Conservation (phyloP, 768 basidiomycete genomes). For the Calocybe gangraenosa region DNA sequence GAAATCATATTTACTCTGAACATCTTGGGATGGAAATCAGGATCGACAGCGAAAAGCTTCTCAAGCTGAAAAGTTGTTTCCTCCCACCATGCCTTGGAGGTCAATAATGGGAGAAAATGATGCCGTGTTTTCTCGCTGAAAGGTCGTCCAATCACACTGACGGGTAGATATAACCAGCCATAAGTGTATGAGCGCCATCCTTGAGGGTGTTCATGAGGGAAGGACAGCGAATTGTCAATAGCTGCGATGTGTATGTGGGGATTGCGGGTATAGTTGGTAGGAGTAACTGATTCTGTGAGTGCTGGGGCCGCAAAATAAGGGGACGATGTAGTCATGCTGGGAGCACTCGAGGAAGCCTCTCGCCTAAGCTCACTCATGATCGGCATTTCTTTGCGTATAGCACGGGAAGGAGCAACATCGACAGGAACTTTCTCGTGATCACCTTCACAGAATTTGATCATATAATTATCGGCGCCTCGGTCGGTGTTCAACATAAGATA, state of each 20-base stretch:
- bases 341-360: slow-evolving; percentile 29
- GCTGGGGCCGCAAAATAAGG: slow-evolving; percentile 34
- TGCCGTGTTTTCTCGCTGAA: slow-evolving; percentile 80
- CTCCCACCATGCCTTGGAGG: slow-evolving; percentile 88
- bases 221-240: slow-evolving; percentile 90
- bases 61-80: slow-evolving; percentile 77
- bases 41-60: slow-evolving; percentile 75
- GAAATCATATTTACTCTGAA: slow-evolving; percentile 67
- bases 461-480: slow-evolving; percentile 84
- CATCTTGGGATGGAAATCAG: slow-evolving; percentile 89
- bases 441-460: slow-evolving; percentile 88
- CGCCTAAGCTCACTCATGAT: slow-evolving; percentile 67
- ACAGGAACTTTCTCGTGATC: slow-evolving; percentile 75
- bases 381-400: slow-evolving; percentile 64
- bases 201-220: slow-evolving; percentile 86
- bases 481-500: slow-evolving; percentile 94
- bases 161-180: slow-evolving; percentile 85
- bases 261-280: slow-evolving; percentile 48
- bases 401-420: slow-evolving; percentile 73
- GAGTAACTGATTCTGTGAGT: slow-evolving; percentile 29
- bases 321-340: slow-evolving; percentile 32
- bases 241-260: slow-evolving; percentile 91
- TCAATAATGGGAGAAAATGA: slow-evolving; percentile 78
- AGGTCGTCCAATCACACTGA: slow-evolving; percentile 79
- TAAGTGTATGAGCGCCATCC: slow-evolving; percentile 80